Conservation (phyloP, 768 basidiomycete species). For the Rhizopogon vinicolor region DNA sequence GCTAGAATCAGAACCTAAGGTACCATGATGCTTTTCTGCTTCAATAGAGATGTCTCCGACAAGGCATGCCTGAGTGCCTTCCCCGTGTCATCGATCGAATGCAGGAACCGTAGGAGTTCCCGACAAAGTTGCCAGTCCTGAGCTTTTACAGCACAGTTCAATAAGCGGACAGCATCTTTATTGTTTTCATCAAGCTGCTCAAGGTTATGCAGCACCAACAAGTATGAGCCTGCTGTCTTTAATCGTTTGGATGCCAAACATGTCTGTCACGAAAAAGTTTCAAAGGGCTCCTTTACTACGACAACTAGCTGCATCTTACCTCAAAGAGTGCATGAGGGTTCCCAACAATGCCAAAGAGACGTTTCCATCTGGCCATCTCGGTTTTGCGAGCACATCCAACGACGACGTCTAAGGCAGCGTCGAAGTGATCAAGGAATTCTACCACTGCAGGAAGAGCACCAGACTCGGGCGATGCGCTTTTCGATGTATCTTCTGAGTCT, state of each 20-base stretch:
- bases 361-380: constrained; percentile 86
- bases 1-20: not conserved
- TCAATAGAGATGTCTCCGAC: constrained; percentile 39
- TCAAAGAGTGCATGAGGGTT: constrained; percentile 90
- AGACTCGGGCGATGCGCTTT: not conserved
- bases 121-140: constrained; percentile 90
- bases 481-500: constrained; percentile 26
- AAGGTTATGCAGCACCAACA: constrained; percentile 89
- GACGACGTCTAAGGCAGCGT: constrained; percentile 86
- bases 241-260: constrained; percentile 71
- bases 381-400: constrained; percentile 96
- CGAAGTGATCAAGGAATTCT: constrained; percentile 94
- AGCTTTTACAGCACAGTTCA: constrained; percentile 68
- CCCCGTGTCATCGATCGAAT: constrained; percentile 88
- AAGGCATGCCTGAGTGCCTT: constrained; percentile 60
- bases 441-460: constrained; percentile 60
- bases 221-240: constrained; percentile 88
- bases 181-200: constrained; percentile 81
- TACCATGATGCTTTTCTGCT: not conserved
- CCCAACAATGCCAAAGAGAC: constrained; percentile 86
- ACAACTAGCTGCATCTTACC: constrained; percentile 38
- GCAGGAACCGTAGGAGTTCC: constrained; percentile 88
- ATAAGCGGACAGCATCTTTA: constrained; percentile 75
- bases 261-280: constrained; percentile 38
- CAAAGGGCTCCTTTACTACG: not conserved